phyloP scores from a whole-genome alignment of 495 filamentous ascomycete species.

The Lindgomyces ingoldianus region DNA sequence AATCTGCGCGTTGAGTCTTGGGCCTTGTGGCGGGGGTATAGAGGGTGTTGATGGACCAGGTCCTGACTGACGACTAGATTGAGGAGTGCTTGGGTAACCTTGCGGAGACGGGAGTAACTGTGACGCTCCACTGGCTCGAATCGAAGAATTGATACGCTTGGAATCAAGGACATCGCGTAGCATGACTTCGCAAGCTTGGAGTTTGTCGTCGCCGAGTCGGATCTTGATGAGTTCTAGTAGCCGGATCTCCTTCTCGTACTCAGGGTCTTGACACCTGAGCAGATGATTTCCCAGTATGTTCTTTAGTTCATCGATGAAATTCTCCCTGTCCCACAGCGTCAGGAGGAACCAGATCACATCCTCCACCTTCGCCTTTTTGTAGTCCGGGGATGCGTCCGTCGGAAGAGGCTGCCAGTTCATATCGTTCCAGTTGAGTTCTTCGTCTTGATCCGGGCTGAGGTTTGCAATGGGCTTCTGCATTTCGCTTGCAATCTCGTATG shows the following conservation, averaged over 20 bases:
- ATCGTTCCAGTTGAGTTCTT: conserved; percentile 83
- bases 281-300: conserved; percentile 79
- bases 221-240: conserved; percentile 87
- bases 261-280: conserved; percentile 62
- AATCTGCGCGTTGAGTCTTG: conserved; percentile 62
- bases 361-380: conserved; percentile 79
- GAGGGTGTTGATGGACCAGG: conserved; percentile 6
- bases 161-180: conserved; percentile 91
- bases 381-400: conserved; percentile 88
- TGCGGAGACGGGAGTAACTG: not conserved
- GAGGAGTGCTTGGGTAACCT: conserved; percentile 12
- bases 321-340: conserved; percentile 81
- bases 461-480: conserved; percentile 61
- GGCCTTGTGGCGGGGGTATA: conserved; percentile 2
- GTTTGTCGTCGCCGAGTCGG: conserved; percentile 78
- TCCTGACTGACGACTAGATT: conserved; percentile 2
- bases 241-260: conserved; percentile 73
- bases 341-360: conserved; percentile 93
- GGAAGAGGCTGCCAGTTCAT: conserved; percentile 91
- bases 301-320: conserved; percentile 92
- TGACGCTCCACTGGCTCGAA: conserved; percentile 45
- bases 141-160: conserved; percentile 64
- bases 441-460: conserved; percentile 53
- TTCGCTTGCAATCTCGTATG: conserved; percentile 75
- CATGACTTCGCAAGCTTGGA: conserved; percentile 97